These are phyloP conservation scores for Trypanosoma vivax DNA, from an alignment of 208 protist genomes.

Conservation along the genomic window DNA sequence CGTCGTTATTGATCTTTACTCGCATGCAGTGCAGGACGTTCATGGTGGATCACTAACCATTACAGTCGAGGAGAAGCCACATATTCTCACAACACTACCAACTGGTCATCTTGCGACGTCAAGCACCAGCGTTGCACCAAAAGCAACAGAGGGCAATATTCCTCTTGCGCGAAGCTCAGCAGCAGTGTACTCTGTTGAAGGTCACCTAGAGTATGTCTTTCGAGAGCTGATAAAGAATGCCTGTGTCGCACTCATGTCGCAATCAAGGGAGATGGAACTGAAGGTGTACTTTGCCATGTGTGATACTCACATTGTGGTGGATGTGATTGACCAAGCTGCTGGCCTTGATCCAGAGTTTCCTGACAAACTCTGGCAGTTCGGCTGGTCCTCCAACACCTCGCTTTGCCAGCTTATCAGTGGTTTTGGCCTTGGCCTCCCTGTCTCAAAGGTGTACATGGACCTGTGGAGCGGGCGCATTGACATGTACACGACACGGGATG, in stretches of 20 bases:
- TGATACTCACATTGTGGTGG: conserved; percentile 62
- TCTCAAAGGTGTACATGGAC: conserved; percentile 83
- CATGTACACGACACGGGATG: conserved; percentile 33
- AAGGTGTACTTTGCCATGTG: conserved; percentile 41
- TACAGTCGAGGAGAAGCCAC: conserved; percentile 49
- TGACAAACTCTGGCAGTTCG: conserved; percentile 76
- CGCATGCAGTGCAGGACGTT: conserved; percentile 21
- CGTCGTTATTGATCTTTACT: conserved; percentile 58
- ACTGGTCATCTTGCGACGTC: conserved; percentile 34
- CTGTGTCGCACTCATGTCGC: conserved; percentile 45
- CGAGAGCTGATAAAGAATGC: conserved; percentile 84
- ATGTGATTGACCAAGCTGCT: conserved; percentile 58
- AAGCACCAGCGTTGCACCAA: conserved; percentile 18
- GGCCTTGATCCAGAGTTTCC: conserved; percentile 40
- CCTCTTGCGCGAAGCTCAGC: conserved; percentile 9
- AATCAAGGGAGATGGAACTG: conserved; percentile 24
- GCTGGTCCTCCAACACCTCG: conserved; percentile 74
- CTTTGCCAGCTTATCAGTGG: conserved; percentile 60
- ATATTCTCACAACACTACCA: conserved; percentile 27
- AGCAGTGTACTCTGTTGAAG: conserved; percentile 51
- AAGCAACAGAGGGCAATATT: conserved; percentile 1
- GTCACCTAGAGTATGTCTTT: conserved; percentile 72
- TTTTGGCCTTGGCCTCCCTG: conserved; percentile 76
- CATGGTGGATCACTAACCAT: conserved; percentile 36
- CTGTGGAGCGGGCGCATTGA: conserved; percentile 76